Conservation (phyloP, 345 rosid species). For the Melastoma malabathricum region DNA sequence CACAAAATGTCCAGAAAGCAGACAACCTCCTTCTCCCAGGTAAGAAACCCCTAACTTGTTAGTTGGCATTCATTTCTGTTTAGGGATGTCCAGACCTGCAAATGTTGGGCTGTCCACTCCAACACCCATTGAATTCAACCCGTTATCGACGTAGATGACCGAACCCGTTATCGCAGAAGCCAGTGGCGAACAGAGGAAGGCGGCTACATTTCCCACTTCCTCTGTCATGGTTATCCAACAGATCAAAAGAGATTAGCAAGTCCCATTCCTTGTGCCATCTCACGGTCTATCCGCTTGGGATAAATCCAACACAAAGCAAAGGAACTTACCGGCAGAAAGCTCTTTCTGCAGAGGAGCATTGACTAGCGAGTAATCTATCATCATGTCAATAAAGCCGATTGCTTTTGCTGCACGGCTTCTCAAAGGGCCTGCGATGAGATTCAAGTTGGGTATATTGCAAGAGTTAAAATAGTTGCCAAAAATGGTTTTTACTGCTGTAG, state of each 20-base stretch:
- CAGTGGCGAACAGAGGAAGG: slow-evolving; percentile 80
- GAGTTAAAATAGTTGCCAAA: not conserved
- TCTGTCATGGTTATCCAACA: slow-evolving; percentile 24
- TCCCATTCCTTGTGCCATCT: not conserved
- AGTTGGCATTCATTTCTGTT: slow-evolving; percentile 3
- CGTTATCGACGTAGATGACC: slow-evolving; percentile 80
- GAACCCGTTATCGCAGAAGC: slow-evolving; percentile 89
- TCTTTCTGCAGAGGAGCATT: slow-evolving; percentile 87
- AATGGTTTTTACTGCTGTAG: too few relatives aligned
- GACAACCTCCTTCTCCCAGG: too few relatives aligned
- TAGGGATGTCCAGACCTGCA: slow-evolving; percentile 45
- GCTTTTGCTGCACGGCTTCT: slow-evolving; percentile 87
- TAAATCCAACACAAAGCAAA: not conserved
- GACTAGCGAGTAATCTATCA: slow-evolving; percentile 66
- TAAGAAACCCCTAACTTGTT: too few relatives aligned
- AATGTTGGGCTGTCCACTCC: slow-evolving; percentile 80
- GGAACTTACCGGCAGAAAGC: slow-evolving; percentile 61
- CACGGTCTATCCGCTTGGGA: too few relatives aligned
- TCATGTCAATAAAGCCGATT: slow-evolving; percentile 64
- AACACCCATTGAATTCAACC: slow-evolving; percentile 88
- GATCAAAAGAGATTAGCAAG: not conserved
- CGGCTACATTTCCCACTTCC: slow-evolving; percentile 89
- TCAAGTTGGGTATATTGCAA: not conserved
- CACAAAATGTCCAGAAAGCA: too few relatives aligned
- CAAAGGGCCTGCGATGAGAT: slow-evolving; percentile 45